Percentiles rank a stretch among this genome's conserved stretches.
phyloP scores from a whole-genome alignment of 1,284 basidiomycete species.

The Ganoderma multipileum region DNA sequence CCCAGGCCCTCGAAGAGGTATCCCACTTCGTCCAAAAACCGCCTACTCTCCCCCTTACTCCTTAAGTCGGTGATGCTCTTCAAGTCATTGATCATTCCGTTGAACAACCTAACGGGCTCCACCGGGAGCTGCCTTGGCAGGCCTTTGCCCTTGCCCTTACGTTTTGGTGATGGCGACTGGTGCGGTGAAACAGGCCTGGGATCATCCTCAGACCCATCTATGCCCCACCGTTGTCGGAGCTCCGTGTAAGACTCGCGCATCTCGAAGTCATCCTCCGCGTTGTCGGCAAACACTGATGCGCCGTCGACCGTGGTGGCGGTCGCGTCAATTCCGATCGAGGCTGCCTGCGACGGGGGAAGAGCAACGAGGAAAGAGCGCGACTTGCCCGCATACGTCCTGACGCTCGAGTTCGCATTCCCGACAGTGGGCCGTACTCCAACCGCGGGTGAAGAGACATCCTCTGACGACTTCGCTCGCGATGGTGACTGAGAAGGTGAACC shows the following conservation, averaged over 20 bases:
- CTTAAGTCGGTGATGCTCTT: slow-evolving; percentile 82
- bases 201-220: slow-evolving; percentile 78
- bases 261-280: slow-evolving; percentile 61
- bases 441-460: slow-evolving; percentile 35
- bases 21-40: slow-evolving; percentile 81
- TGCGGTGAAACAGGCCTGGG: slow-evolving; percentile 49
- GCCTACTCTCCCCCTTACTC: slow-evolving; percentile 77
- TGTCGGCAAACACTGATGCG: slow-evolving; percentile 29
- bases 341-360: slow-evolving; percentile 47
- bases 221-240: slow-evolving; percentile 73
- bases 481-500: slow-evolving; percentile 31
- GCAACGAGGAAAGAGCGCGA: slow-evolving; percentile 78
- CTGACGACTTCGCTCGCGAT: slow-evolving; percentile 24
- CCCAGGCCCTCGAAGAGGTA: slow-evolving; percentile 83
- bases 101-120: slow-evolving; percentile 38
- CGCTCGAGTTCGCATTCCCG: slow-evolving; percentile 38
- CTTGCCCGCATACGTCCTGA: slow-evolving; percentile 74
- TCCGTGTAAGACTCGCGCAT: slow-evolving; percentile 72
- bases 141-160: slow-evolving; percentile 43
- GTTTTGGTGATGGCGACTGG: slow-evolving; percentile 35
- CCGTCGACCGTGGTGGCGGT: slow-evolving; percentile 33
- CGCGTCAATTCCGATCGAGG: slow-evolving; percentile 33
- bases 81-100: slow-evolving; percentile 74
- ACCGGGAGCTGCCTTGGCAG: slow-evolving; percentile 27
- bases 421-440: slow-evolving; percentile 28